phyloP scores from a whole-genome alignment of 1,139 yeast species.

The Candida gigantensis region DNA sequence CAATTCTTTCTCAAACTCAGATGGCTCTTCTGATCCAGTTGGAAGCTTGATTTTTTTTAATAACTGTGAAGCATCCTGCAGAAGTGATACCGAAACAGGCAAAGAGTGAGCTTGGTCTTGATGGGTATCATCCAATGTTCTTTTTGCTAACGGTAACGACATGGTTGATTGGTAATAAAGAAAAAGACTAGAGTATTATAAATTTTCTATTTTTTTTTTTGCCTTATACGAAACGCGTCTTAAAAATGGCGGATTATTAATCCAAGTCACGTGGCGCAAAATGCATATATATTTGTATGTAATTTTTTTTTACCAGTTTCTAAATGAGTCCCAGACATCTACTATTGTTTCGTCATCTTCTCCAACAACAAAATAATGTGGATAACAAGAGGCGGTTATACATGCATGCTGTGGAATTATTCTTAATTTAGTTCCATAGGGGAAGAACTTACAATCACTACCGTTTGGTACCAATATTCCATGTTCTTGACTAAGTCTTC shows the following conservation, averaged over 20 bases:
- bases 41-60: constrained; percentile 38
- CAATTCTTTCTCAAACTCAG: constrained; percentile 67
- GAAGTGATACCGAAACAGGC: too few relatives aligned
- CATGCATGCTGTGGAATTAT: constrained; percentile 76
- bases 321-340: constrained; percentile 74
- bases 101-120: constrained; percentile 12
- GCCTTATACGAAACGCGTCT: too few relatives aligned
- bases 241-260: too few relatives aligned
- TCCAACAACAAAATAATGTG: constrained; percentile 58
- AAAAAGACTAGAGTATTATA: too few relatives aligned
- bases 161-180: too few relatives aligned
- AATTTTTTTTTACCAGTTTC: constrained; percentile 42
- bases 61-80: too few relatives aligned
- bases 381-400: constrained; percentile 66
- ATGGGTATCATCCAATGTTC: constrained; percentile 13
- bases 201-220: too few relatives aligned
- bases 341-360: constrained; percentile 45
- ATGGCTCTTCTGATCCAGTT: constrained; percentile 45
- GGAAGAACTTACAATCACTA: constrained; percentile 32
- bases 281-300: background rate
- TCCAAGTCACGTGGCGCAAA: background rate
- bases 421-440: constrained; percentile 55
- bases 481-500: constrained; percentile 64
- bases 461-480: constrained; percentile 50
- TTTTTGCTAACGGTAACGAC: constrained; percentile 11